Evolutionary conservation across 1,139 yeast genomes (phyloP).

Genomic region (Casaregolazyma suthepensis): DNA sequence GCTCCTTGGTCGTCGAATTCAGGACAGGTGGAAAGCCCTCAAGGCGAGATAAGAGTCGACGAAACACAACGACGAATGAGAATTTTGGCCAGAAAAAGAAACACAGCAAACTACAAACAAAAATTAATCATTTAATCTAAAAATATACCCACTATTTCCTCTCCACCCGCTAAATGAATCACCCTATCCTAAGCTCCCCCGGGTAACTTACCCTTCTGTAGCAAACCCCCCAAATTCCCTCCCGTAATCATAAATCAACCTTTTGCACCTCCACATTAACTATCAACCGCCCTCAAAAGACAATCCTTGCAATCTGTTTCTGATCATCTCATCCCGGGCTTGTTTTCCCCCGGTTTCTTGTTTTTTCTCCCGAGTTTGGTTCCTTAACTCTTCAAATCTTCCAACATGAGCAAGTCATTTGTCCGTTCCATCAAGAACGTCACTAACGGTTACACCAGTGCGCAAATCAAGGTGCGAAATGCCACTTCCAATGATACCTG

Average conservation of each 20-base stretch:
- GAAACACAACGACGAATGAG: no score
- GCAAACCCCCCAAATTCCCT: background rate
- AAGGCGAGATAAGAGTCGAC: no score
- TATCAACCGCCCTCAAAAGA: background rate
- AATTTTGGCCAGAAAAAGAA: no score
- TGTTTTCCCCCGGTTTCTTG: background rate
- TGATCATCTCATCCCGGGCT: background rate
- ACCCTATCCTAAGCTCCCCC: no score
- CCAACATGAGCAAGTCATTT: constrained; percentile 62
- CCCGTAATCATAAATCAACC: background rate
- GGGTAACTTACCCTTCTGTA: background rate
- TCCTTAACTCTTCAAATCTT: background rate
- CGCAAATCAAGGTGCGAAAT: constrained; percentile 83
- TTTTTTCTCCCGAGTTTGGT: background rate
- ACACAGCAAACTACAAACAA: no score
- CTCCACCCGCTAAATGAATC: no score
- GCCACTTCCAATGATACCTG: constrained; percentile 84
- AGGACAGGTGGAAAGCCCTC: no score
- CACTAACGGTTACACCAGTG: constrained; percentile 83
- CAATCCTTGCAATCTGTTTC: background rate
- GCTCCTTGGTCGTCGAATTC: no score
- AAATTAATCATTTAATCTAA: no score
- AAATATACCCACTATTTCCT: no score
- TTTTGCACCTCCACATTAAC: background rate
- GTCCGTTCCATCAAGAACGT: constrained; percentile 89